These are phyloP conservation scores for Geotrichum siamense DNA, from an alignment of 1,139 yeast genomes.

Conservation along the genomic window DNA sequence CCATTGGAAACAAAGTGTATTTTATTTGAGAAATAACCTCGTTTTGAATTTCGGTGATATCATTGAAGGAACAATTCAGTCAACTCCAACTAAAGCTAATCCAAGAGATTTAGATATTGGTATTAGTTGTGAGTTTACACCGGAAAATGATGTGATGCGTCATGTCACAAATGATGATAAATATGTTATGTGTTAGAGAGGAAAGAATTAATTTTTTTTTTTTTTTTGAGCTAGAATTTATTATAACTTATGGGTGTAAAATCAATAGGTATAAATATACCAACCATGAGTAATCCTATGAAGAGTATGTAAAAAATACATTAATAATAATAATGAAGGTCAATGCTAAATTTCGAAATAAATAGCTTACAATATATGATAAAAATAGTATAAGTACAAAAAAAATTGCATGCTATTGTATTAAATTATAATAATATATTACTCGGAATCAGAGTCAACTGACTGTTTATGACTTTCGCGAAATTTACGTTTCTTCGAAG, in stretches of 20 bases:
- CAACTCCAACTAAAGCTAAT: conserved; percentile 67
- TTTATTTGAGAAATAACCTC: conserved; percentile 78
- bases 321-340: too few species aligned
- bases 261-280: background rate
- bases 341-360: too few species aligned
- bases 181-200: conserved; percentile 17
- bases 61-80: conserved; percentile 62
- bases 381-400: conserved; percentile 1
- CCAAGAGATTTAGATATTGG: conserved; percentile 57
- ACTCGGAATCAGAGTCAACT: too few species aligned
- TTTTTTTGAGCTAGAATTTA: background rate
- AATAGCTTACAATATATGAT: too few species aligned
- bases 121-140: conserved; percentile 46
- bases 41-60: conserved; percentile 71
- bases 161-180: conserved; percentile 6
- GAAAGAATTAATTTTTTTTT: background rate
- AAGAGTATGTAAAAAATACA: too few species aligned
- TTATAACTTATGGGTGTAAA: background rate
- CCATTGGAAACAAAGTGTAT: conserved; percentile 93
- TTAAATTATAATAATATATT: too few species aligned
- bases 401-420: background rate
- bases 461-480: too few species aligned
- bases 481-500: conserved; percentile 58
- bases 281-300: background rate
- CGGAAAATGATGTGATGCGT: conserved; percentile 29